phyloP scores from a whole-genome alignment of 2,329 filamentous ascomycete genomes.

The Blastomyces emzantsi region DNA sequence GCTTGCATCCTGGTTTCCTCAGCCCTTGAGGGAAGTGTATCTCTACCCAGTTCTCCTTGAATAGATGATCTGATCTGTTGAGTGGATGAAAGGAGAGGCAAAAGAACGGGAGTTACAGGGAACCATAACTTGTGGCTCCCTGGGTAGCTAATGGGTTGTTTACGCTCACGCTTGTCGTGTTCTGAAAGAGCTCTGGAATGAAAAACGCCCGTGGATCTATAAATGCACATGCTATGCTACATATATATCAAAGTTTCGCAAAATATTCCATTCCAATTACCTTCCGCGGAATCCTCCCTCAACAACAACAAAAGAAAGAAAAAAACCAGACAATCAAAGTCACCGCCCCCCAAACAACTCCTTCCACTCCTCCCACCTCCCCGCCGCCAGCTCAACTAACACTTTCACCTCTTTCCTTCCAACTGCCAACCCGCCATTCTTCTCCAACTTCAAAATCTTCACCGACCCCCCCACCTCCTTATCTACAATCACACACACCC shows the following conservation, averaged over 20 bases:
- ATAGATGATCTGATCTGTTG: no score
- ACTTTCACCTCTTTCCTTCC: constrained; percentile 54
- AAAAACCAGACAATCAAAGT: not conserved
- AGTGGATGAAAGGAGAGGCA: no score
- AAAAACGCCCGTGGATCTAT: not conserved
- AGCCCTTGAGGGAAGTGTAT: no score
- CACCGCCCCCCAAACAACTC: constrained; percentile 26
- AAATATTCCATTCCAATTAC: not conserved
- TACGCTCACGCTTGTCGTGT: not conserved
- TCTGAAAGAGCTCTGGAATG: not conserved
- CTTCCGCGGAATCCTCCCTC: not conserved
- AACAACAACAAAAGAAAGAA: no score
- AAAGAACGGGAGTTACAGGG: no score
- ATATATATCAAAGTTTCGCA: not conserved
- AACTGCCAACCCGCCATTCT: constrained; percentile 67
- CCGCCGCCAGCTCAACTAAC: constrained; percentile 51
- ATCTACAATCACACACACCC: constrained; percentile 75
- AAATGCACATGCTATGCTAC: not conserved
- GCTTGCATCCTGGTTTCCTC: no score
- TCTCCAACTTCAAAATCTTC: constrained; percentile 62
- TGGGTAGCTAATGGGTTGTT: no score
- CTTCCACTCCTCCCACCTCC: constrained; percentile 55
- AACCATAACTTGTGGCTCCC: no score
- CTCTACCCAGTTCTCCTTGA: no score
- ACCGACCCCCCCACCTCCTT: constrained; percentile 40